A percentile compares a stretch with the other conserved stretches of the same genome.
Evolutionary conservation across 306 rosid species (phyloP).

Genomic region (Cyclanthera cordifolia): DNA sequence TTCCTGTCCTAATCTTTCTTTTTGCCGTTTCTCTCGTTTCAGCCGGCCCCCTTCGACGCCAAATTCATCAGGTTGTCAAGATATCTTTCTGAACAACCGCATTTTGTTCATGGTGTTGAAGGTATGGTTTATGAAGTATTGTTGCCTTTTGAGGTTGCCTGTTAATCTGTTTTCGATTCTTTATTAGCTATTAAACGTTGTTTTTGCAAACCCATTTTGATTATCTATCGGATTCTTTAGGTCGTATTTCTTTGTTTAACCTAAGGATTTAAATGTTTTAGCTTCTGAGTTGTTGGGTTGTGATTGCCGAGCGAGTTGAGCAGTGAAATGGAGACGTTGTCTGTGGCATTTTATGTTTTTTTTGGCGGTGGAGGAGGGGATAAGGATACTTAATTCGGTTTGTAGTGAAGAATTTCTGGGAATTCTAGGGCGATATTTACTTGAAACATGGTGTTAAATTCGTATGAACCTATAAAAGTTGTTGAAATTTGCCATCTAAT

Average conservation of each 20-base stretch:
- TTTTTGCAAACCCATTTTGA: not conserved
- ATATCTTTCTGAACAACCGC: not conserved
- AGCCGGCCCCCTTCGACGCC: not conserved
- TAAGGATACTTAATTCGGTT: not conserved
- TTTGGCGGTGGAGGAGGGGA: not conserved
- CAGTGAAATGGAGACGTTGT: no score
- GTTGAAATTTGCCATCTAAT: not conserved
- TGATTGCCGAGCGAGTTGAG: not conserved
- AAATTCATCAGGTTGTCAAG: not conserved
- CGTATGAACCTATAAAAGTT: not conserved
- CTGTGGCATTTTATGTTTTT: not conserved
- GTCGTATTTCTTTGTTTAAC: not conserved
- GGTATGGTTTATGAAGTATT: not conserved
- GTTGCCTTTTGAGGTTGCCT: not conserved
- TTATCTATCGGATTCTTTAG: not conserved
- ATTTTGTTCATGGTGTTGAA: not conserved
- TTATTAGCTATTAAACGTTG: not conserved
- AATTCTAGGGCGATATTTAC: not conserved
- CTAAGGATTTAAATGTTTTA: not conserved
- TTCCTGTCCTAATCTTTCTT: not conserved
- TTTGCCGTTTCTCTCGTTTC: no score
- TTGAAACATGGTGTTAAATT: conserved; percentile 2
- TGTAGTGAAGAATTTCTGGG: not conserved
- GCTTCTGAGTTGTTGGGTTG: conserved; percentile 1
- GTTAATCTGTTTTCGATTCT: not conserved